Evolutionary conservation across 2,329 filamentous ascomycete genomes (phyloP), one percentile per base, ranked within the genome.

Genomic region (Blastomyces emzantsi): DNA sequence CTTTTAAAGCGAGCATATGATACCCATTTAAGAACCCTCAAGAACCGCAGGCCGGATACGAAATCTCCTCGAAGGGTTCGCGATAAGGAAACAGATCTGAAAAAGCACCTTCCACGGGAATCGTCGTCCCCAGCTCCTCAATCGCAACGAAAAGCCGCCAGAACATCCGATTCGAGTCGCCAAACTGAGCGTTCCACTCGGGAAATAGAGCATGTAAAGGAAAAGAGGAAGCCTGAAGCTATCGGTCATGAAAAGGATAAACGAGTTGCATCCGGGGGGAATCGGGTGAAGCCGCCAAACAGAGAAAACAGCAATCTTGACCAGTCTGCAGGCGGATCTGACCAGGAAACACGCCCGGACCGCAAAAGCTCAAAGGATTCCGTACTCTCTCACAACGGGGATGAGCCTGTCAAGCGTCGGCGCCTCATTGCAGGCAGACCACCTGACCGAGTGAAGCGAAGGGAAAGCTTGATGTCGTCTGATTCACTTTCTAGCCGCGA

Each of bases 1-100:
- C 79, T 95, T 63, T 76, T 99, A 59, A 92, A 92, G 73, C 83
- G 87, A n/a, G 79, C 79, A 1, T 80, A 76, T 65, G 77, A 81
- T 56, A 76, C 75, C 41, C 72, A 75, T 65, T 52, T 68, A 33
- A 73, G 61, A 33, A 36, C 59, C 19, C 61, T 60, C 28, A 77
- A 76, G 77, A 74, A 64, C 65, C 67, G 22, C 73, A 73, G 60
- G 64, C 66, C n/a, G 70, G 70, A 58, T 33, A 55, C 61, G 4
- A 62, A 56, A 52, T 79, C 77, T 13, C 77, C 77, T 13, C 74
- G 76, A 62, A 73, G 73, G 43, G 69, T 73, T 4, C 75, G 77
- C 36, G 76, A 75, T 15, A 72, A 71, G 60, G 76, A 78, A n/a
- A 77, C 72, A 65, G 72, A 75, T 4, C 72, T 70, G n/a, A 72